phyloP scores from a whole-genome alignment of 345 rosid genomes.

The Syzygium jambos region DNA sequence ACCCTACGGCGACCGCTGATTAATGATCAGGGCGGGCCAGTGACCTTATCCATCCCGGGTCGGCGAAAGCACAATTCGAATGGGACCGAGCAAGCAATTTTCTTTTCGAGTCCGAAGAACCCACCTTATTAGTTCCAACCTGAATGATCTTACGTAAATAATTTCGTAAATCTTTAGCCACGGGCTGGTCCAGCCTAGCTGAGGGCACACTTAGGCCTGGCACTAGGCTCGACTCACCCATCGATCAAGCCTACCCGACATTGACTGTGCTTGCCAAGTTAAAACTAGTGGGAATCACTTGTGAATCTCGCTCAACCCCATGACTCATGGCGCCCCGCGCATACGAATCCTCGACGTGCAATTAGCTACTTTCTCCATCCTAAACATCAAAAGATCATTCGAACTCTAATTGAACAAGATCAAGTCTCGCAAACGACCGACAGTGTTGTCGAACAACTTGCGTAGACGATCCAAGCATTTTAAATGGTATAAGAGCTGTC shows the following conservation, averaged over 20 bases:
- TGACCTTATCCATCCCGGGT: background rate
- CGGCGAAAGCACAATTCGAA: background rate
- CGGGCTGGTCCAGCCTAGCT: background rate
- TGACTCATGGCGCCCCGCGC: too few species aligned
- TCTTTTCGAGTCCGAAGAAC: background rate
- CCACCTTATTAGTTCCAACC: background rate
- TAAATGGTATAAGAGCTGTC: background rate
- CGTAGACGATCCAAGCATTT: background rate
- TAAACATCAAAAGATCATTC: background rate
- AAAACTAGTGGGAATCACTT: background rate
- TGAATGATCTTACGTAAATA: background rate
- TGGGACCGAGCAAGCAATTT: background rate
- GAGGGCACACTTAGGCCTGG: background rate
- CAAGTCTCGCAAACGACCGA: background rate
- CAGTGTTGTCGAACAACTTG: background rate
- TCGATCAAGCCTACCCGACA: background rate
- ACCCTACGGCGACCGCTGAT: background rate
- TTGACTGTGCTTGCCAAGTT: background rate
- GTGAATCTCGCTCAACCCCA: background rate
- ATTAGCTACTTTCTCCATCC: background rate
- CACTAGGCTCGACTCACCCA: background rate
- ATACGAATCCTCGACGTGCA: background rate
- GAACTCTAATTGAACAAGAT: background rate
- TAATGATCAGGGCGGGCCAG: background rate
- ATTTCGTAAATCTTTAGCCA: background rate